Evolutionary conservation across 2,329 filamentous ascomycete genomes (phyloP).

Genomic region (Penicillium thymicola): DNA sequence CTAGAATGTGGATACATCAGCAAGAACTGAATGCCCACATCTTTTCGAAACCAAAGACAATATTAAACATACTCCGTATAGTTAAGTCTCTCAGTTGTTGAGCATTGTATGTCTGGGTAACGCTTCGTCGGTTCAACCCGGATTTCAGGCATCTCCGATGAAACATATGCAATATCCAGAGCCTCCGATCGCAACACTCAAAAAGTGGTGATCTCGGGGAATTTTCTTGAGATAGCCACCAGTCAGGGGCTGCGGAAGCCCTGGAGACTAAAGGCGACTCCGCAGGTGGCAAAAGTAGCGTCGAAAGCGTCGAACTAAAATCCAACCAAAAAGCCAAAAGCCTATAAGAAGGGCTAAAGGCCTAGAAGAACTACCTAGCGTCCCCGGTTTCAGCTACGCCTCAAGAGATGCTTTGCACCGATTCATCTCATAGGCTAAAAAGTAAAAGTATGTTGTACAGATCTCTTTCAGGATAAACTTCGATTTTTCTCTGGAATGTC

Average conservation of each 20-base stretch:
- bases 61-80: no score
- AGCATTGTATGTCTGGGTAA: not conserved
- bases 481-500: not conserved
- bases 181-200: not conserved
- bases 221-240: constrained; percentile 5
- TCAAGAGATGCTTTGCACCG: not conserved
- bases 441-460: not conserved
- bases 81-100: not conserved
- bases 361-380: not conserved
- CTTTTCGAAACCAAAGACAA: not conserved
- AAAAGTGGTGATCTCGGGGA: constrained; percentile 16
- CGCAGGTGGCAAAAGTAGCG: not conserved
- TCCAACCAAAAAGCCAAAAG: not conserved
- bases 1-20: not conserved
- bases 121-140: not conserved
- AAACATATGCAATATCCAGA: not conserved
- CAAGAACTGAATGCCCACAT: not conserved
- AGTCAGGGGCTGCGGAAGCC: not conserved
- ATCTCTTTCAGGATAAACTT: not conserved
- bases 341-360: not conserved
- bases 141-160: not conserved
- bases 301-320: not conserved
- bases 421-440: not conserved
- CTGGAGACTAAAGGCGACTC: not conserved
- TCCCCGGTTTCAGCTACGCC: constrained; percentile 18